Evolutionary conservation across 2,329 filamentous ascomycete genomes (phyloP).

Genomic region (Arthrinium phaeospermum): DNA sequence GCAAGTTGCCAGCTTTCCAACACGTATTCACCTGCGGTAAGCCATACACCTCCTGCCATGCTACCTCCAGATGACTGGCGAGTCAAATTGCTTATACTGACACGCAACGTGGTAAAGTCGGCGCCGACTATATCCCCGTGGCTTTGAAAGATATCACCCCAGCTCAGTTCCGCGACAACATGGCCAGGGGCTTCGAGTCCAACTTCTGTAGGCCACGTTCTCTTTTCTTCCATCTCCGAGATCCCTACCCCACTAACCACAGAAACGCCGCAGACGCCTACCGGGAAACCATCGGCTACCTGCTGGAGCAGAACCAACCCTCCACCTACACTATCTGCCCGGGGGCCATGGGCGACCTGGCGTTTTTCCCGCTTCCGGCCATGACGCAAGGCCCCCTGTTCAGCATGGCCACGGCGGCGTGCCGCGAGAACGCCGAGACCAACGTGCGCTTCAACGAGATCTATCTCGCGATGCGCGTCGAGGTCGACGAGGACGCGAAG

Average conservation of each 20-base stretch:
- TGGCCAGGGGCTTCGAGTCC: background rate
- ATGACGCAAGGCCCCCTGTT: conserved; percentile 45
- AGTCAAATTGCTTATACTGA: background rate
- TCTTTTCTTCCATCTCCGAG: background rate
- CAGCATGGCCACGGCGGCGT: conserved; percentile 39
- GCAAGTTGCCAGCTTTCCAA: conserved; percentile 44
- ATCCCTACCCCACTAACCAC: background rate
- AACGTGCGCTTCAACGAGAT: conserved; percentile 48
- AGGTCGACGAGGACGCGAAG: conserved; percentile 32
- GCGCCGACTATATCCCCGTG: background rate
- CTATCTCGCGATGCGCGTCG: conserved; percentile 40
- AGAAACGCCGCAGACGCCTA: conserved; percentile 35
- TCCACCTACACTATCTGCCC: conserved; percentile 42
- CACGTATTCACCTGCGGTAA: conserved; percentile 43
- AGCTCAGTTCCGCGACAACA: background rate
- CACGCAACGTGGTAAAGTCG: background rate
- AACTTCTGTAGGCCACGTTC: background rate
- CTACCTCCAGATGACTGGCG: background rate
- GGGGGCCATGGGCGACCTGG: conserved; percentile 37
- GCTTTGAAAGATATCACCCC: background rate
- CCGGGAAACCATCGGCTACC: conserved; percentile 38
- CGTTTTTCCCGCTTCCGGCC: conserved; percentile 29
- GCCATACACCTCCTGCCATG: conserved; percentile 9
- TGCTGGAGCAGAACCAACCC: conserved; percentile 36
- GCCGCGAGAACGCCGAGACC: conserved; percentile 35